Evolutionary conservation across 208 protist species (phyloP).

Genomic region (Leptomonas pyrrhocoris): DNA sequence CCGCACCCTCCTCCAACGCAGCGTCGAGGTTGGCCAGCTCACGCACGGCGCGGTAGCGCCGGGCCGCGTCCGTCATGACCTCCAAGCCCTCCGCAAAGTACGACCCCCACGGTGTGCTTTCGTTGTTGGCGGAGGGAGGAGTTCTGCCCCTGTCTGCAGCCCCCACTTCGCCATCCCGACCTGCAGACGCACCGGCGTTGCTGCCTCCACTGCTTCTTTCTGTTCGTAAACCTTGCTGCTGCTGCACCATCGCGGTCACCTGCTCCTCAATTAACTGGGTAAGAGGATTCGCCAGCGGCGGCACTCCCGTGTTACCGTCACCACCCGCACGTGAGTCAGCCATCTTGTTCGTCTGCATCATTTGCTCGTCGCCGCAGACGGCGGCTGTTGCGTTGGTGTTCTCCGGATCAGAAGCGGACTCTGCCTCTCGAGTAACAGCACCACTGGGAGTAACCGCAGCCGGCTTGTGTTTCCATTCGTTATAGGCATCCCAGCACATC

Average conservation of each 20-base stretch:
- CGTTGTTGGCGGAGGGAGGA: background rate
- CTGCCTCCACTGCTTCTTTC: background rate
- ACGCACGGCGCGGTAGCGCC: slow-evolving; percentile 62
- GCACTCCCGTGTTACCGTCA: background rate
- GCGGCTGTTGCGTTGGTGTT: background rate
- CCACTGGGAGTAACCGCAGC: background rate
- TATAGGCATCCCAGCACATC: slow-evolving; percentile 78
- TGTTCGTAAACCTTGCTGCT: background rate
- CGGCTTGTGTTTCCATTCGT: slow-evolving; percentile 40
- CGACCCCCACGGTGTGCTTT: slow-evolving; percentile 1
- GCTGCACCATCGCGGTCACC: background rate
- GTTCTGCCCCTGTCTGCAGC: background rate
- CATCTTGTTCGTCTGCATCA: background rate
- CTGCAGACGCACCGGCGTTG: background rate
- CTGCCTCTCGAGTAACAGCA: slow-evolving; percentile 1
- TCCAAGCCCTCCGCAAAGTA: slow-evolving; percentile 52
- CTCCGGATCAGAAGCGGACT: background rate
- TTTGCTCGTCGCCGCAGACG: background rate
- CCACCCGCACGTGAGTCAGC: background rate
- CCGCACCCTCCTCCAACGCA: slow-evolving; percentile 33
- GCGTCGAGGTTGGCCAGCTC: slow-evolving; percentile 66
- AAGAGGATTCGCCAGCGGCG: slow-evolving; percentile 7
- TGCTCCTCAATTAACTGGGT: slow-evolving; percentile 15
- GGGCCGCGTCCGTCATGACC: slow-evolving; percentile 61
- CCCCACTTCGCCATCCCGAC: background rate